Evolutionary conservation across 1,284 basidiomycete genomes (phyloP), one percentile per base, ranked within the genome.

Genomic region (Anthracocystis panici-leucophaei): DNA sequence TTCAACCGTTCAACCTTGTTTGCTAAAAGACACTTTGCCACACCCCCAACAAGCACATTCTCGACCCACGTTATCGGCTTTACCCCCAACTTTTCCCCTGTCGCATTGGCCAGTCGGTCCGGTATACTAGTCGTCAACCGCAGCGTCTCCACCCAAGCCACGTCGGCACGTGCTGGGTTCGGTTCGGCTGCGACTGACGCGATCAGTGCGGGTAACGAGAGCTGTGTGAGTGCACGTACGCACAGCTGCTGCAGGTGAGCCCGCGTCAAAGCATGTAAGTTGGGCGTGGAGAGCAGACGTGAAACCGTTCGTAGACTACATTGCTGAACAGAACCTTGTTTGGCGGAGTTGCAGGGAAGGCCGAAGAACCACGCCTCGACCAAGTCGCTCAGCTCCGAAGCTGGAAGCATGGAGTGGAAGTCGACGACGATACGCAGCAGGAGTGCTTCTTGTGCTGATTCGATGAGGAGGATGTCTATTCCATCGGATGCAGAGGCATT

Each of bases 71-170:
- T 14, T 16, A 0, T 27, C 3, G 35, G 0, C 1, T 38, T 48
- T 33, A 69, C 54, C 6, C 20, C 38, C 10, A 66, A 0, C 2
- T 57, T 12, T 1, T 66, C 72, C 16, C 20, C 38, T 5, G 57
- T 71, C 4, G 57, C 57, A 42, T 75, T 75, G 0, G 73, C 73
- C 16, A 75, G 31, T 3, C 73, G 59, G 23, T 75, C 73, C 2
- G 73, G 67, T 3, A 75, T 4, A 2, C 57, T 41, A 1, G 48
- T 23, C 6, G 58, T 21, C 20, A 70, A 25, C 1, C 73, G 46
- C 18, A 75, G 45, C 2, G 64, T 51, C 16, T 75, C 73, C 14
- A n/a, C 25, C 67, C 73, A 75, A 2, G 40, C 27, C 5, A 75
- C 64, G 5, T 53, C 57, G 0, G 63, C 51, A 5, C 67, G 16